Conservation (phyloP, 2,329 filamentous ascomycete genomes). For the Cladosporium sp. region DNA sequence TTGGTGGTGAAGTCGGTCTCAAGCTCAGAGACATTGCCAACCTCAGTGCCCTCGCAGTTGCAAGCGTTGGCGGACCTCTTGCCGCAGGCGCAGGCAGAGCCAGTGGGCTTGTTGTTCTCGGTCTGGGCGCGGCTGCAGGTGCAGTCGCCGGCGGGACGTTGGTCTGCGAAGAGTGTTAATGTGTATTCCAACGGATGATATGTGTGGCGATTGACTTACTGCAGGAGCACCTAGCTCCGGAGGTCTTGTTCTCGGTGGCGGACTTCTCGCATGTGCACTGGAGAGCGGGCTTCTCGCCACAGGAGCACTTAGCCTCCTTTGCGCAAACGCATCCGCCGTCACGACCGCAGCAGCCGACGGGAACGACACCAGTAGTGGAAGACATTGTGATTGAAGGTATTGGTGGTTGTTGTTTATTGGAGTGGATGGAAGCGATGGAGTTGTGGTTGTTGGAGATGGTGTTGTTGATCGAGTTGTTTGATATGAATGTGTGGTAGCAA, state of each 20-base stretch:
- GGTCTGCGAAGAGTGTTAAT: slow-evolving; percentile 44
- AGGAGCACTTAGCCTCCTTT: slow-evolving; percentile 72
- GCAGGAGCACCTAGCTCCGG: slow-evolving; percentile 79
- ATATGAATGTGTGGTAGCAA: background rate
- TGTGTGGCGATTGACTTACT: slow-evolving; percentile 50
- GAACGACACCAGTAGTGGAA: slow-evolving; percentile 42
- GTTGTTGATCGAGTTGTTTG: background rate
- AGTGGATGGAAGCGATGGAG: background rate
- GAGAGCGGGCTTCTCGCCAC: slow-evolving; percentile 82
- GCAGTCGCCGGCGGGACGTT: slow-evolving; percentile 76
- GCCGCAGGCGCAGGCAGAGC: slow-evolving; percentile 74
- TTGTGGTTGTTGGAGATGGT: background rate
- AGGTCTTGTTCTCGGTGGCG: slow-evolving; percentile 69
- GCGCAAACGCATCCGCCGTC: slow-evolving; percentile 43
- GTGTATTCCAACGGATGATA: background rate
- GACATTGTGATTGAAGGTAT: slow-evolving; percentile 36
- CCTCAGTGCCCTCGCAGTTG: slow-evolving; percentile 71
- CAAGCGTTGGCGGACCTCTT: slow-evolving; percentile 60
- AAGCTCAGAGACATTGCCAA: slow-evolving; percentile 60
- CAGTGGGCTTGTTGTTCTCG: slow-evolving; percentile 66
- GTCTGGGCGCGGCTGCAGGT: slow-evolving; percentile 71
- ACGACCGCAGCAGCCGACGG: slow-evolving; percentile 61
- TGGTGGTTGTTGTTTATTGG: slow-evolving; percentile 8
- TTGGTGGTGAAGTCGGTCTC: slow-evolving; percentile 89
- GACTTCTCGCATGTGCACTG: slow-evolving; percentile 84